Conservation (phyloP, 352 stramenopile species). For the Phytophthora vignae region DNA sequence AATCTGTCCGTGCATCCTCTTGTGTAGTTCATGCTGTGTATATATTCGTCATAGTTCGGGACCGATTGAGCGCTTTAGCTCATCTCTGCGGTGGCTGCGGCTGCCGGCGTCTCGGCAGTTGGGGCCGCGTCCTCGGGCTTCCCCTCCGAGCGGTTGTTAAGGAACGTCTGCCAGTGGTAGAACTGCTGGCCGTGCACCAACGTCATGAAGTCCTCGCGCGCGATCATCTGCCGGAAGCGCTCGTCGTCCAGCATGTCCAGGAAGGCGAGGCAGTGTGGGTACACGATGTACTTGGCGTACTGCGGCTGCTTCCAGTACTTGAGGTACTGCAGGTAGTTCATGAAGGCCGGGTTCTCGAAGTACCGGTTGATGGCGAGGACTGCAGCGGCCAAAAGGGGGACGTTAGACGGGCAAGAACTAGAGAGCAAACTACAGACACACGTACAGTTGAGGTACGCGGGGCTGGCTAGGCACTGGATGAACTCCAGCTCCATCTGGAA, state of each 20-base stretch:
- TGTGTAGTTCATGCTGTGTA: conserved; percentile 2
- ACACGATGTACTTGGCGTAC: conserved; percentile 93
- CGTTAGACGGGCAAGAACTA: not conserved
- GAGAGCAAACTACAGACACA: too few relatives aligned
- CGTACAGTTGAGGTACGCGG: conserved; percentile 91
- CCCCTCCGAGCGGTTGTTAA: conserved; percentile 78
- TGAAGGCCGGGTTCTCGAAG: conserved; percentile 91
- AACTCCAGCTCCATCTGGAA: conserved; percentile 95
- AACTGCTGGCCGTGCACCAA: conserved; percentile 90
- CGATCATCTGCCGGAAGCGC: conserved; percentile 90
- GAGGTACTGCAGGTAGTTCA: conserved; percentile 93
- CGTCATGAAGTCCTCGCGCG: conserved; percentile 88
- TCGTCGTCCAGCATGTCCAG: conserved; percentile 91
- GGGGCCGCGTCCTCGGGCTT: conserved; percentile 31
- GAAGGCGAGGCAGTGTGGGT: conserved; percentile 88
- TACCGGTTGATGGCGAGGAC: conserved; percentile 92
- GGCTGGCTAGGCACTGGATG: conserved; percentile 91
- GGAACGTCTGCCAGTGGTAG: conserved; percentile 91
- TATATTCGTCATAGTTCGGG: conserved; percentile 21
- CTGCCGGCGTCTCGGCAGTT: conserved; percentile 13
- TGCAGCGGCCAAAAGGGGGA: conserved; percentile 23
- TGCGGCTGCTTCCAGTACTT: conserved; percentile 94
- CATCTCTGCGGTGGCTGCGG: conserved; percentile 23
- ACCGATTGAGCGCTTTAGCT: conserved; percentile 15
- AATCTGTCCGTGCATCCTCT: conserved; percentile 12